phyloP scores from a whole-genome alignment of 2,329 filamentous ascomycete genomes.

The Hypoxylon sp. region DNA sequence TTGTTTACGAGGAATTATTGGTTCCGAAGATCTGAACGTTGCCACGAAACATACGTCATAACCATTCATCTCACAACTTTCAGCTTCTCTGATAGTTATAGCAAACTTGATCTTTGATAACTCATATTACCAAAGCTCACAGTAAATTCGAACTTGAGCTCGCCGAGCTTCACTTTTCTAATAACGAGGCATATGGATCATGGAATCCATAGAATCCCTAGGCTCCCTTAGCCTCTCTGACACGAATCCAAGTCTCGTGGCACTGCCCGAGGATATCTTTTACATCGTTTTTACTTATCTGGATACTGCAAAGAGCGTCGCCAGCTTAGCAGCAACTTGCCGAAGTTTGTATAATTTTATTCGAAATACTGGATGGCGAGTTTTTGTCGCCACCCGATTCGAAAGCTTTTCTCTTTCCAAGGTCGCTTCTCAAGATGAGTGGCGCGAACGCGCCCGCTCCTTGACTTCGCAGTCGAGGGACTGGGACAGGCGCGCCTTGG shows the following conservation, averaged over 20 bases:
- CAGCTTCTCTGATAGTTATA: constrained; percentile 2
- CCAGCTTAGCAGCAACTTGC: constrained; percentile 52
- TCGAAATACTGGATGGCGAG: constrained; percentile 57
- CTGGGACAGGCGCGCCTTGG: constrained; percentile 59
- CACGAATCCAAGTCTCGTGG: constrained; percentile 48
- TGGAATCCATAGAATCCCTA: constrained; percentile 28
- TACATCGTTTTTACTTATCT: constrained; percentile 58
- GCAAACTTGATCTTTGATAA: neutral
- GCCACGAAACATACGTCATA: constrained; percentile 24
- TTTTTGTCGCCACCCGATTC: constrained; percentile 58
- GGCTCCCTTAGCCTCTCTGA: constrained; percentile 25
- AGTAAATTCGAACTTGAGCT: too few species aligned
- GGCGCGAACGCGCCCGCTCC: constrained; percentile 51
- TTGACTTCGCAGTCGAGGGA: constrained; percentile 61
- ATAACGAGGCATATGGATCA: neutral
- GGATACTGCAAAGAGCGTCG: constrained; percentile 58
- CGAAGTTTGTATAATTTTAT: constrained; percentile 52
- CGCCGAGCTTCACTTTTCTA: too few species aligned
- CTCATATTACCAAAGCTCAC: neutral
- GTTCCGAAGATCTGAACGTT: constrained; percentile 2
- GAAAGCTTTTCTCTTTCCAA: constrained; percentile 49
- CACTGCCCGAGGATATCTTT: constrained; percentile 60
- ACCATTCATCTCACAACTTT: constrained; percentile 4
- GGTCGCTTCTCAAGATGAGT: constrained; percentile 38
- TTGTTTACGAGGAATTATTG: too few species aligned